Conservation (phyloP, 345 rosid genomes). For the Limnanthes douglasii region DNA sequence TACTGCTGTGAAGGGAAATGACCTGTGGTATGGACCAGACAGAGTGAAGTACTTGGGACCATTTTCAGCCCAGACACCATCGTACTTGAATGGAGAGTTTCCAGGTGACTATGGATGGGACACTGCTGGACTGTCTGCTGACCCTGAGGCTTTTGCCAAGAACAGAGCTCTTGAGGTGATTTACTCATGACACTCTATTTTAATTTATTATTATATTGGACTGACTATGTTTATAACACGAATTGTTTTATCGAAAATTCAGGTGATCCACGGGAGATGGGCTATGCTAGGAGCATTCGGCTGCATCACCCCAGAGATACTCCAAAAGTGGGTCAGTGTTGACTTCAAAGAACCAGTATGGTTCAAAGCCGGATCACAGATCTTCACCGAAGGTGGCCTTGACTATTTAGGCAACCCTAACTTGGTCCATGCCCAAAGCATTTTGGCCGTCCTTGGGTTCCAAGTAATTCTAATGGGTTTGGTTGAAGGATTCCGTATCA, state of each 20-base stretch:
- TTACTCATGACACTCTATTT: no score
- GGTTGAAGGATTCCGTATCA: constrained; percentile 91
- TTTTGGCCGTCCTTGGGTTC: constrained; percentile 76
- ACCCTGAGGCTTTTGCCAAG: constrained; percentile 88
- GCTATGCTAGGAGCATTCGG: constrained; percentile 96
- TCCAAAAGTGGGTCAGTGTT: constrained; percentile 66
- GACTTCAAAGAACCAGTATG: constrained; percentile 96
- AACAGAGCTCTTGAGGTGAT: constrained; percentile 95
- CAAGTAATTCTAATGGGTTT: constrained; percentile 87
- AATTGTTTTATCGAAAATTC: neutral
- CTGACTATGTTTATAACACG: neutral
- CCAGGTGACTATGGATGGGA: constrained; percentile 99
- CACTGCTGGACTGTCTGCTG: constrained; percentile 91
- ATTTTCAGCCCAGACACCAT: constrained; percentile 88
- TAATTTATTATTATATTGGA: neutral
- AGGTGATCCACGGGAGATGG: constrained; percentile 96
- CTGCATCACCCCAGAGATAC: constrained; percentile 88
- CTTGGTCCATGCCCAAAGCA: constrained; percentile 96
- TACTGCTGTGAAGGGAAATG: constrained; percentile 31
- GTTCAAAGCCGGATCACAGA: constrained; percentile 98
- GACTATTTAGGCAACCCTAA: constrained; percentile 99
- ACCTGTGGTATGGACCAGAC: constrained; percentile 94
- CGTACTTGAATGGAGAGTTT: constrained; percentile 81
- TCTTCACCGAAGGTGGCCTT: constrained; percentile 93
- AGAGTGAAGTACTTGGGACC: constrained; percentile 96